These are phyloP conservation scores for Skeletonema marinoi DNA, from an alignment of 108 stramenopile genomes.

Conservation along the genomic window DNA sequence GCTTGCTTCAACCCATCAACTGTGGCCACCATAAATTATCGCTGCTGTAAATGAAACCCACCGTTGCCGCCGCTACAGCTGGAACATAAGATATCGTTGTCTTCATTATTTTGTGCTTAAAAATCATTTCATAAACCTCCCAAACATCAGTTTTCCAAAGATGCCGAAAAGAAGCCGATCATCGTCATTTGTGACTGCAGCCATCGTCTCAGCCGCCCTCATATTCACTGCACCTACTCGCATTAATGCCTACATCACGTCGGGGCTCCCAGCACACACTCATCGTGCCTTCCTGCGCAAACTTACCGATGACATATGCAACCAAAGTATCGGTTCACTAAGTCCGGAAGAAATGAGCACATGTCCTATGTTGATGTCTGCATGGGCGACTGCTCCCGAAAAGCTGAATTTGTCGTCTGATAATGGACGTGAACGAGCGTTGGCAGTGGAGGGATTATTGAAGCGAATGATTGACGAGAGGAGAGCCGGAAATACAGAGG, in stretches of 20 bases:
- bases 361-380: constrained; percentile 67
- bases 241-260: constrained; percentile 39
- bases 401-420: not conserved
- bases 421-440: constrained; percentile 56
- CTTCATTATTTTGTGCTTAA: too few species aligned
- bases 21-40: not conserved
- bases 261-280: constrained; percentile 52
- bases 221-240: not conserved
- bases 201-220: not conserved
- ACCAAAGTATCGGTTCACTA: constrained; percentile 49
- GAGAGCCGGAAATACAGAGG: constrained; percentile 60
- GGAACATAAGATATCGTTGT: not conserved
- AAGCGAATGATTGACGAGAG: constrained; percentile 79
- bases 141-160: not conserved
- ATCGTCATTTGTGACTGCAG: not conserved
- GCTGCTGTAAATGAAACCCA: not conserved
- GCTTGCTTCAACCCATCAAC: not conserved
- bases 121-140: too few species aligned
- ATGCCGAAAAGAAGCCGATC: not conserved
- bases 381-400: constrained; percentile 55
- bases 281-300: constrained; percentile 65
- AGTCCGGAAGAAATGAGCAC: constrained; percentile 47
- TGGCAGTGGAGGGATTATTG: constrained; percentile 67
- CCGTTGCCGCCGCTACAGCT: not conserved
- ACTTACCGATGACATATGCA: constrained; percentile 71